Evolutionary conservation across 352 stramenopile species (phyloP).

Genomic region (Globisporangium paddicum): DNA sequence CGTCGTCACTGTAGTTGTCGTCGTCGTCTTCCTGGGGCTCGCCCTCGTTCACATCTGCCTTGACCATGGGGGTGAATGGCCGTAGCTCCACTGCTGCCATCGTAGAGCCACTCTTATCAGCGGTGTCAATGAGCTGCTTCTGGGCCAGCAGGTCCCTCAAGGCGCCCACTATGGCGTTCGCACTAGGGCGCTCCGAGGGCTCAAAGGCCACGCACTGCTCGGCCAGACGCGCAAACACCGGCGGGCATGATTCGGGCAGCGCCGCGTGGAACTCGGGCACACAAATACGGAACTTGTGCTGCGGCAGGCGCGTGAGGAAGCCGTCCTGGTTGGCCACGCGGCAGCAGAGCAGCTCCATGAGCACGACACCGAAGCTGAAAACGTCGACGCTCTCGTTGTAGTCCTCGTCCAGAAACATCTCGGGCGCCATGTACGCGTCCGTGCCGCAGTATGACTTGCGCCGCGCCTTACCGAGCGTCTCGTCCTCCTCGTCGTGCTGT

Average conservation of each 20-base stretch:
- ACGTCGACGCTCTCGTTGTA: constrained; percentile 84
- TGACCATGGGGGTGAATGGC: constrained; percentile 42
- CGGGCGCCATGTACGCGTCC: constrained; percentile 80
- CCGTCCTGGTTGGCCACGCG: constrained; percentile 71
- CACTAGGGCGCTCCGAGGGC: constrained; percentile 52
- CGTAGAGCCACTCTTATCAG: neutral
- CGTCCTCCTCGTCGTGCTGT: constrained; percentile 20
- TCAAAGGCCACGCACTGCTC: constrained; percentile 80
- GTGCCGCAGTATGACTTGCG: constrained; percentile 86
- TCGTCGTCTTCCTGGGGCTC: constrained; percentile 57
- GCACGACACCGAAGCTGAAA: constrained; percentile 81
- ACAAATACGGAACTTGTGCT: constrained; percentile 73
- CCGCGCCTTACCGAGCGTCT: constrained; percentile 27
- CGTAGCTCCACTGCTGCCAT: constrained; percentile 36
- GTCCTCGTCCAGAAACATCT: constrained; percentile 84
- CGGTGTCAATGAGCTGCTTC: constrained; percentile 14
- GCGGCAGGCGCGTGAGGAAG: constrained; percentile 78
- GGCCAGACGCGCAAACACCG: constrained; percentile 45
- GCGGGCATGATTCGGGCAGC: constrained; percentile 56
- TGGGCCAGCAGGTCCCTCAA: constrained; percentile 40
- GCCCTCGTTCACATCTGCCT: constrained; percentile 25
- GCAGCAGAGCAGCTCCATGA: constrained; percentile 87
- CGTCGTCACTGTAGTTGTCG: constrained; percentile 40
- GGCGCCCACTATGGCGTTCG: constrained; percentile 34
- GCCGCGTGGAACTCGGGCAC: constrained; percentile 60